phyloP scores from a whole-genome alignment of 768 basidiomycete species.

The Trametes maxima region DNA sequence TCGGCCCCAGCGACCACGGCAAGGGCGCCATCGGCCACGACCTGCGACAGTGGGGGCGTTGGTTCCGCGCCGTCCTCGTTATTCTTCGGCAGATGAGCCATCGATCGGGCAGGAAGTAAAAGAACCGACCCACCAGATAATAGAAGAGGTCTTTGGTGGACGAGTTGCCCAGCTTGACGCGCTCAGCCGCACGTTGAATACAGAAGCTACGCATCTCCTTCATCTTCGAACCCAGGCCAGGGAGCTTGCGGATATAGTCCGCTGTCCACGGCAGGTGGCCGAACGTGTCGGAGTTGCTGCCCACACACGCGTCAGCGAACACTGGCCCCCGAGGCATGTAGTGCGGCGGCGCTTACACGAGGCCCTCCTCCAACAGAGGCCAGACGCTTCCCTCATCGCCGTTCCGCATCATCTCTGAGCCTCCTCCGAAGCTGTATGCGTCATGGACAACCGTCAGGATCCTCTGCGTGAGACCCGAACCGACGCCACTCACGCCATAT shows the following conservation, averaged over 20 bases:
- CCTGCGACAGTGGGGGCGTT: constrained; percentile 32
- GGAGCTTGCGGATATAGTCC: constrained; percentile 27
- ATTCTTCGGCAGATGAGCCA: constrained; percentile 19
- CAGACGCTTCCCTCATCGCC: constrained; percentile 38
- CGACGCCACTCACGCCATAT: constrained; percentile 32
- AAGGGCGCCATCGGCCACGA: constrained; percentile 41
- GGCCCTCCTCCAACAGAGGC: constrained; percentile 32
- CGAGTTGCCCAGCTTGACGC: constrained; percentile 26
- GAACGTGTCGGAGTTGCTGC: constrained; percentile 20
- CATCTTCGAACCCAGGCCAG: constrained; percentile 22
- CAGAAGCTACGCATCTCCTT: constrained; percentile 24
- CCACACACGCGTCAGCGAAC: constrained; percentile 16
- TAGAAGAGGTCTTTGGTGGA: constrained; percentile 41
- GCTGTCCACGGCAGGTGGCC: constrained; percentile 29
- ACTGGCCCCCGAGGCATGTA: constrained; percentile 1
- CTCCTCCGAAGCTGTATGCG: constrained; percentile 39
- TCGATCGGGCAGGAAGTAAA: neutral
- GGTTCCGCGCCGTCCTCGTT: constrained; percentile 33
- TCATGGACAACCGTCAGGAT: neutral
- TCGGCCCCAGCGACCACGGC: constrained; percentile 52
- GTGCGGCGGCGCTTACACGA: constrained; percentile 30
- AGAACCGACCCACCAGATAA: constrained; percentile 40
- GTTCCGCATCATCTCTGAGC: constrained; percentile 41
- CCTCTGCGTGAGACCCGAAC: neutral
- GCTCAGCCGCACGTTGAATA: constrained; percentile 19